Percentiles rank a stretch among this genome's conserved stretches.
phyloP scores from a whole-genome alignment of 2,329 filamentous ascomycete genomes.

The Paracorniculantispora psalliotae region DNA sequence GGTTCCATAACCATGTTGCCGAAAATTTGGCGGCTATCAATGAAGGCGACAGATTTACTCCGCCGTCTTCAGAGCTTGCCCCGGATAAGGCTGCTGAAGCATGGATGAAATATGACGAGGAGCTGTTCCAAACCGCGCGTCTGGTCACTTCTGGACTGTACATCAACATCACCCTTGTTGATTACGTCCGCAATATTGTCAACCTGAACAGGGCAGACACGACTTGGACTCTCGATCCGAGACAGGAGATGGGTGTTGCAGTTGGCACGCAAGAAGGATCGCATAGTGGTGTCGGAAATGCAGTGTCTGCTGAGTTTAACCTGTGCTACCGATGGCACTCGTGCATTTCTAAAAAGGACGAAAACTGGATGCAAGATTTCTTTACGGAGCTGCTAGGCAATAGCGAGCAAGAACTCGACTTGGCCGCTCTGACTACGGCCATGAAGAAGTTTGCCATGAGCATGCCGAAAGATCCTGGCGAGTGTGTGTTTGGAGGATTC shows the following conservation, averaged over 20 bases:
- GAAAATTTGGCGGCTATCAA: constrained; percentile 80
- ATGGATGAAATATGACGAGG: constrained; percentile 69
- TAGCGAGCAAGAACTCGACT: constrained; percentile 35
- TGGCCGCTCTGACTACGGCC: constrained; percentile 54
- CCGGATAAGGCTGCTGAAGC: constrained; percentile 45
- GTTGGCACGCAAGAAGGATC: constrained; percentile 51
- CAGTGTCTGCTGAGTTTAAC: constrained; percentile 85
- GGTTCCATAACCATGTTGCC: constrained; percentile 84
- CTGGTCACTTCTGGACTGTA: constrained; percentile 71
- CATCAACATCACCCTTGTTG: constrained; percentile 71
- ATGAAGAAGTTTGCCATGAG: constrained; percentile 61
- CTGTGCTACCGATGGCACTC: constrained; percentile 86
- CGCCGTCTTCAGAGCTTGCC: constrained; percentile 47
- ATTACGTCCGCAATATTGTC: constrained; percentile 75
- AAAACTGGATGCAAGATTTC: constrained; percentile 71
- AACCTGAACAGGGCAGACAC: constrained; percentile 56
- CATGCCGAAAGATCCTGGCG: constrained; percentile 53
- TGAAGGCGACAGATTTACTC: constrained; percentile 71
- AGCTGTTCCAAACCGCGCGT: constrained; percentile 73
- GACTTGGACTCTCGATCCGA: constrained; percentile 76
- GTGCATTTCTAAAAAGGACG: constrained; percentile 68
- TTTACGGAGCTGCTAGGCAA: constrained; percentile 55
- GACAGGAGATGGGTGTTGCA: constrained; percentile 59
- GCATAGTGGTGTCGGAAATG: constrained; percentile 71
- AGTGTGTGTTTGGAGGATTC: constrained; percentile 64